Percentiles rank a stretch among this genome's conserved stretches.
These are phyloP conservation scores for Russula griseocarnosa DNA, from an alignment of 768 basidiomycete genomes.

Conservation along the genomic window DNA sequence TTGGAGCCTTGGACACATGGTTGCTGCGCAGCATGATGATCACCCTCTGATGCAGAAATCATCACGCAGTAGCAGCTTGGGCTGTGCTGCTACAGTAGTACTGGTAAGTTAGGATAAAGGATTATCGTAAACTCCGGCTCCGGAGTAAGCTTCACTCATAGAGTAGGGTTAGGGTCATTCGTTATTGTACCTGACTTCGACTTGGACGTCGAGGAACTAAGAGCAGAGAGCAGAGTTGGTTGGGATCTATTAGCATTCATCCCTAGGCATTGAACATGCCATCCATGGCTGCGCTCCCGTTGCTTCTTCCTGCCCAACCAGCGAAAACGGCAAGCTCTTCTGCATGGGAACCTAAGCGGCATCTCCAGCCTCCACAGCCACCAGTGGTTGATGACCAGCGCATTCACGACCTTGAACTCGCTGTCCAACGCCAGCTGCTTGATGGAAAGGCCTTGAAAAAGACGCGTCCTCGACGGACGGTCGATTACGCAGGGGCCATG, in stretches of 20 bases:
- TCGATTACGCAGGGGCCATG: slow-evolving; percentile 89
- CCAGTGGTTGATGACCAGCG: slow-evolving; percentile 79
- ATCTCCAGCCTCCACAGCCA: slow-evolving; percentile 65
- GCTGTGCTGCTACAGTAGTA: not conserved
- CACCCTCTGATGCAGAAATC: not conserved
- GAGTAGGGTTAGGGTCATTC: slow-evolving; percentile 1
- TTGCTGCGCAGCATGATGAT: not conserved
- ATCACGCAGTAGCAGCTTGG: not conserved
- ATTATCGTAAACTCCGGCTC: too few species aligned
- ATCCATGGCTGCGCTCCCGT: slow-evolving; percentile 38
- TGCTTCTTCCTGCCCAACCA: slow-evolving; percentile 51
- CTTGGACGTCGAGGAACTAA: slow-evolving; percentile 4
- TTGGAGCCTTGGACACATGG: too few species aligned
- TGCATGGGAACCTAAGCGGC: slow-evolving; percentile 74
- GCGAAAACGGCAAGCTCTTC: slow-evolving; percentile 40
- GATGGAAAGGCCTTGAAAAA: slow-evolving; percentile 87
- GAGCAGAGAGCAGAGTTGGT: slow-evolving; percentile 1
- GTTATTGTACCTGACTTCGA: not conserved
- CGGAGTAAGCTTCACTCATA: not conserved
- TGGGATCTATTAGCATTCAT: not conserved
- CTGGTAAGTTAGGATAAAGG: too few species aligned
- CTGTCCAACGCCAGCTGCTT: slow-evolving; percentile 62
- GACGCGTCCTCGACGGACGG: slow-evolving; percentile 87
- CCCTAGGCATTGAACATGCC: not conserved
- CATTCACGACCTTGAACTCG: slow-evolving; percentile 73